Evolutionary conservation across 2,329 filamentous ascomycete species (phyloP).

Genomic region (Penicillium sp.): DNA sequence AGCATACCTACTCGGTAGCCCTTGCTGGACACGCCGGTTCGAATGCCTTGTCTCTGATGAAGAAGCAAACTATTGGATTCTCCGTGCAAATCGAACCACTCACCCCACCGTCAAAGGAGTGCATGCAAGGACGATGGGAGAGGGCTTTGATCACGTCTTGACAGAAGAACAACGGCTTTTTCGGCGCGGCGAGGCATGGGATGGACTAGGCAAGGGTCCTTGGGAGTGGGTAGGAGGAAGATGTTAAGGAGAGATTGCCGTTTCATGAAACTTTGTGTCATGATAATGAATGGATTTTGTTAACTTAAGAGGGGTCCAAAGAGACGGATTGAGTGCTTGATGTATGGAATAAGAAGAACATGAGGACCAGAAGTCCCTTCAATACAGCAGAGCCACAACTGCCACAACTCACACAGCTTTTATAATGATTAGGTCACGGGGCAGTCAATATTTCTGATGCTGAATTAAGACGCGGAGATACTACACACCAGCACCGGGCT

Average conservation of each 20-base stretch:
- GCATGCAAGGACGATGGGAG: slow-evolving; percentile 21
- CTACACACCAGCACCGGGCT: too few relatives aligned
- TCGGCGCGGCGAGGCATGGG: slow-evolving; percentile 31
- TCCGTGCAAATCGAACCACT: slow-evolving; percentile 26
- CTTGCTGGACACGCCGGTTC: slow-evolving; percentile 12
- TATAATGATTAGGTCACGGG: too few relatives aligned
- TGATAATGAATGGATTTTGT: too few relatives aligned
- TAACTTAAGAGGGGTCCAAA: too few relatives aligned
- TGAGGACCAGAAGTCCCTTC: too few relatives aligned
- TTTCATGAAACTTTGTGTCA: too few relatives aligned
- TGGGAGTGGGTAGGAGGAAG: slow-evolving; percentile 25
- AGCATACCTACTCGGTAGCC: slow-evolving; percentile 13
- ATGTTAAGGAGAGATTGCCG: not conserved
- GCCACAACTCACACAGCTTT: too few relatives aligned
- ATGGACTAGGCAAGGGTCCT: slow-evolving; percentile 25
- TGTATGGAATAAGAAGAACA: too few relatives aligned
- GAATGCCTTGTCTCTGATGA: slow-evolving; percentile 17
- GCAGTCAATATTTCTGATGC: too few relatives aligned
- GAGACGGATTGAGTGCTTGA: too few relatives aligned
- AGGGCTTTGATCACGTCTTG: slow-evolving; percentile 25
- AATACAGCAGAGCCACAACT: too few relatives aligned
- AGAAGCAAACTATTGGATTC: slow-evolving; percentile 27
- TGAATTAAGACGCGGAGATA: too few relatives aligned
- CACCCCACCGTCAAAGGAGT: slow-evolving; percentile 23
- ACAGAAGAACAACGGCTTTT: slow-evolving; percentile 22